Evolutionary conservation across 2,329 filamentous ascomycete genomes (phyloP).

Genomic region (Cytospora paraplurivora): DNA sequence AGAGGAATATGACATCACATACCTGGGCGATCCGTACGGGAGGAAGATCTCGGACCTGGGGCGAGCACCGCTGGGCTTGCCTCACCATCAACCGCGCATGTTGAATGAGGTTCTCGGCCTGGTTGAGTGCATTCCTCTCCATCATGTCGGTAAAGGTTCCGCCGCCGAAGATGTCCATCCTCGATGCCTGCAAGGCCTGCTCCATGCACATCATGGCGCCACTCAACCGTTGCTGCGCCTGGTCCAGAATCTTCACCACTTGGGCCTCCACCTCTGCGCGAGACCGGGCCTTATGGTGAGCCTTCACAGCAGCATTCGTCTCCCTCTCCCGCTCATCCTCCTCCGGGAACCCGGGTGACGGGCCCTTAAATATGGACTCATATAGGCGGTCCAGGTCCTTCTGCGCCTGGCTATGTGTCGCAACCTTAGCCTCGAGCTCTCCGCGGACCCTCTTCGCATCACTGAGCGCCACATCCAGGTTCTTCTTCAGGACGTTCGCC

Average conservation of each 20-base stretch:
- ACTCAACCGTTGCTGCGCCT: conserved; percentile 42
- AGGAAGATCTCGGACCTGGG: conserved; percentile 43
- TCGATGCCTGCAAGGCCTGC: conserved; percentile 45
- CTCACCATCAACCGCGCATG: conserved; percentile 44
- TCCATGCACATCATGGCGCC: conserved; percentile 43
- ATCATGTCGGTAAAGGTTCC: conserved; percentile 53
- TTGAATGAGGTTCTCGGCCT: conserved; percentile 47
- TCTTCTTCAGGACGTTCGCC: conserved; percentile 45
- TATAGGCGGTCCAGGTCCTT: conserved; percentile 54
- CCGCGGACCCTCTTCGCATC: conserved; percentile 42
- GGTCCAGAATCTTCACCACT: conserved; percentile 43
- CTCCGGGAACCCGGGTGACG: conserved; percentile 54
- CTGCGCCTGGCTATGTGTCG: conserved; percentile 45
- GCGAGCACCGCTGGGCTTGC: conserved; percentile 46
- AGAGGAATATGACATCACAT: too few species aligned
- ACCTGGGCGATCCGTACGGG: conserved; percentile 45
- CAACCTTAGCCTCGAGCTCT: conserved; percentile 41
- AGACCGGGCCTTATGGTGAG: conserved; percentile 42
- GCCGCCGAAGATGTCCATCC: conserved; percentile 53
- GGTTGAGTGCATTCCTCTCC: conserved; percentile 53
- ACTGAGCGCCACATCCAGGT: conserved; percentile 43
- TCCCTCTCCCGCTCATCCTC: conserved; percentile 51
- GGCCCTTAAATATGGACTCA: conserved; percentile 54
- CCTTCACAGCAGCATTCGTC: conserved; percentile 38
- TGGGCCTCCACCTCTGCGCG: conserved; percentile 45